Percentiles rank a stretch among this genome's conserved stretches.
These are phyloP conservation scores for Persicaria maculosa DNA, from an alignment of 148 eudicot species.

Conservation along the genomic window DNA sequence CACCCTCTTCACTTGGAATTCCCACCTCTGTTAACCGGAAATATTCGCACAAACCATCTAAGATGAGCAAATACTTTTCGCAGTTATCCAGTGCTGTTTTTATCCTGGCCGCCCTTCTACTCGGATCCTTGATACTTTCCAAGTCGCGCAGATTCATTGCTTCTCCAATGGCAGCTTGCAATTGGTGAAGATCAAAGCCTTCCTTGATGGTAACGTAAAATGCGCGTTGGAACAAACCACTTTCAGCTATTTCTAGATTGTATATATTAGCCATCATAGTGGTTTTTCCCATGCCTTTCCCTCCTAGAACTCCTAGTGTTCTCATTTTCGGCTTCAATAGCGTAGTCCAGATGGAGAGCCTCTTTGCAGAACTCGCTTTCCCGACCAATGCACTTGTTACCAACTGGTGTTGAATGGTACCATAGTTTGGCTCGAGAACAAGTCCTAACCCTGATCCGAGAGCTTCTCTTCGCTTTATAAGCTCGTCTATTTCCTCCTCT, in stretches of 20 bases:
- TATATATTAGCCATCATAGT: neutral
- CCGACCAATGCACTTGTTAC: neutral
- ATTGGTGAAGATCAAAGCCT: neutral
- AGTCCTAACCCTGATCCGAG: neutral
- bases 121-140: neutral
- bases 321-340: neutral
- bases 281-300: neutral
- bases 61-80: neutral
- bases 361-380: neutral
- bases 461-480: neutral
- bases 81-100: neutral
- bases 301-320: neutral
- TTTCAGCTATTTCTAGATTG: neutral
- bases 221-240: neutral
- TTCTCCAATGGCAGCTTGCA: constrained; percentile 9
- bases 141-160: neutral
- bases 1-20: neutral
- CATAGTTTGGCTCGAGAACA: neutral
- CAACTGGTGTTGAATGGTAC: neutral
- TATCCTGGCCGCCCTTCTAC: neutral
- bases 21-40: neutral
- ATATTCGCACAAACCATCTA: neutral
- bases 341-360: neutral
- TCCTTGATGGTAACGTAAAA: neutral
- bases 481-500: neutral